A percentile compares a stretch with the other conserved stretches of the same genome.
Evolutionary conservation across 345 rosid genomes (phyloP).

Genomic region (Cardiospermum halicacabum): DNA sequence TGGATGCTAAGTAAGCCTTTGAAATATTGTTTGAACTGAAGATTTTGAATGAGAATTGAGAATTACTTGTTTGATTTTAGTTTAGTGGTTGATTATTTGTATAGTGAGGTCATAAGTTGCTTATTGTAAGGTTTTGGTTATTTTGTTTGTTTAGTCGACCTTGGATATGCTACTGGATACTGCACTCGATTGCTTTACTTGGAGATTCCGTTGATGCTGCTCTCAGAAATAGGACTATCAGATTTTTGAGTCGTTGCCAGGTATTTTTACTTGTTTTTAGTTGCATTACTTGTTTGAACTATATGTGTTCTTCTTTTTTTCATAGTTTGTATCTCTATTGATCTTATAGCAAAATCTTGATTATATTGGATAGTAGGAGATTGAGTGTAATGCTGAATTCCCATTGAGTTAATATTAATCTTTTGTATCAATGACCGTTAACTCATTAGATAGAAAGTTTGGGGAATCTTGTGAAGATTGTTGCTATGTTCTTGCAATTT

Average conservation of each 20-base stretch:
- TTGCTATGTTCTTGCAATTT: neutral
- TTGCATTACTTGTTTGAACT: neutral
- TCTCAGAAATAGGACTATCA: constrained; percentile 47
- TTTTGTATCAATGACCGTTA: neutral
- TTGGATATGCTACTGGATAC: constrained; percentile 96
- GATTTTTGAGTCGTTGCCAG: constrained; percentile 82
- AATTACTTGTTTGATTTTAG: neutral
- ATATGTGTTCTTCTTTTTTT: neutral
- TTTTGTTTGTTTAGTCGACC: constrained; percentile 57
- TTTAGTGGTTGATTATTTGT: neutral
- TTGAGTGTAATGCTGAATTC: neutral
- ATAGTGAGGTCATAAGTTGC: neutral
- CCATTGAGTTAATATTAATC: neutral
- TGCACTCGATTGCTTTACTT: constrained; percentile 82
- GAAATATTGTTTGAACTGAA: neutral
- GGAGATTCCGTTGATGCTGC: constrained; percentile 60
- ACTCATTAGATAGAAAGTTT: neutral
- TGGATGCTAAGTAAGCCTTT: constrained; percentile 70
- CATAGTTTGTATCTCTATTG: neutral
- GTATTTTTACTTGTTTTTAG: constrained; percentile 23
- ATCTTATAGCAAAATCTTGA: neutral
- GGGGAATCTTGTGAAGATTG: neutral
- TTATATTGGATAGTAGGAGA: neutral
- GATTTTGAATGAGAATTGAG: too few species aligned
- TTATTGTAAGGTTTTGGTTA: neutral